Base-by-base conservation (phyloP, 2,329 filamentous ascomycete species). In the Albifimbria verrucaria region DNA sequence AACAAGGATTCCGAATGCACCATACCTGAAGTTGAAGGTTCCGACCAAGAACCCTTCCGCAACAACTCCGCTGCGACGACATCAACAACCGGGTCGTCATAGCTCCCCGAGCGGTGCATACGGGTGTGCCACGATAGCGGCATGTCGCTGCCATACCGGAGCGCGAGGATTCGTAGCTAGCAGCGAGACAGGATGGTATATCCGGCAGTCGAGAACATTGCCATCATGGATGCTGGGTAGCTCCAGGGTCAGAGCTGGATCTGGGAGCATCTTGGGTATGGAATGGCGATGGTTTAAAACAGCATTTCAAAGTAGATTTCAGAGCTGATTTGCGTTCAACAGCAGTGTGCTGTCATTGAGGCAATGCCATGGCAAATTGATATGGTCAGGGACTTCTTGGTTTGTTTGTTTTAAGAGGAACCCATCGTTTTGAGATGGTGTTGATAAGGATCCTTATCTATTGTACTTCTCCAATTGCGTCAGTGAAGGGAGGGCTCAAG, bases 21-120 rank as follows among this genome's bases (percentile, higher is more conserved):
- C 70, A 50, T 74, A 92, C 89, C 92, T 82, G 68, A 97, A 97
- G 65, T 97, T 97, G 71, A 97, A 97, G 0, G 91, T 96, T 7
- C 81, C 87, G 2, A 97, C 88, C 2, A 96, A 68, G 63, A 84
- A 95, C 89, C 90, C 50, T 78, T 72, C 4, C 79, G 74, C n/a
- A 96, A 68, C 45, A 96, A 75, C 53, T 87, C 80, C 2, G 76
- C 74, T 1, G 82, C 83, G 3, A 89, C 72, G 9, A 83, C 75
- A n/a, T 82, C 77, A 1, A 97, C 87, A 1, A 96, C 79, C 0
- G 82, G 81, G 66, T 97, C 92, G 66, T 97, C 90, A 65, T 86
- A 94, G 68, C 77, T 93, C 94, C 4, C 94, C 94, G 49, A 97
- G 75, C 0, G 90, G 87, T 28, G 90, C 91, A 66, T 97, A 97